Conservation (phyloP, 2,329 filamentous ascomycete species). For the Aureobasidium subglaciale region DNA sequence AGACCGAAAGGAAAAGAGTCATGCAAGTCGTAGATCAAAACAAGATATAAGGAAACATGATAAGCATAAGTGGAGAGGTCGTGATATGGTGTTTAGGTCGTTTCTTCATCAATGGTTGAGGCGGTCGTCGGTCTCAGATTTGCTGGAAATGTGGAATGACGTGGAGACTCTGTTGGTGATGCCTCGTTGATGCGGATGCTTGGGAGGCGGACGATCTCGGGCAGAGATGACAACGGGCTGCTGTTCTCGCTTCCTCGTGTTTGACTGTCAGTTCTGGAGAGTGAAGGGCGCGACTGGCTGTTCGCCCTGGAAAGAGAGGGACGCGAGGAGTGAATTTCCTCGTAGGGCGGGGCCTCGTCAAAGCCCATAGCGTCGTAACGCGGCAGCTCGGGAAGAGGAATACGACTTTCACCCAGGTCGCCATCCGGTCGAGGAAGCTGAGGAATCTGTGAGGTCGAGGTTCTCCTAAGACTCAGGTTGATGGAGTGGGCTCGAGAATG, state of each 20-base stretch:
- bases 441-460: background rate
- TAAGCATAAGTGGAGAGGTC: constrained; percentile 6
- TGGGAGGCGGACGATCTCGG: constrained; percentile 34
- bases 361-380: constrained; percentile 29
- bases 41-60: constrained; percentile 1
- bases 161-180: constrained; percentile 24
- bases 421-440: constrained; percentile 19
- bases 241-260: constrained; percentile 16
- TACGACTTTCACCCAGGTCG: constrained; percentile 25
- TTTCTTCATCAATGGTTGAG: constrained; percentile 15
- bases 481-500: constrained; percentile 21
- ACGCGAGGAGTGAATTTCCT: background rate
- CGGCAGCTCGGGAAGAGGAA: constrained; percentile 28
- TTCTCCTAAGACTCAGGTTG: constrained; percentile 11
- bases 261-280: constrained; percentile 7
- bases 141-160: background rate
- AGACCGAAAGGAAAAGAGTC: background rate
- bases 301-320: constrained; percentile 7
- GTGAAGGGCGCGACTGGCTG: constrained; percentile 1
- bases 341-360: constrained; percentile 43
- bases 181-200: constrained; percentile 39
- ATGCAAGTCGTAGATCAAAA: background rate
- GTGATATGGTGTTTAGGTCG: constrained; percentile 1
- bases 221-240: constrained; percentile 25
- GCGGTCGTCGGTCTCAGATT: background rate